Base-by-base conservation (phyloP, 1,284 basidiomycete genomes). In the Tylopilus sp. region DNA sequence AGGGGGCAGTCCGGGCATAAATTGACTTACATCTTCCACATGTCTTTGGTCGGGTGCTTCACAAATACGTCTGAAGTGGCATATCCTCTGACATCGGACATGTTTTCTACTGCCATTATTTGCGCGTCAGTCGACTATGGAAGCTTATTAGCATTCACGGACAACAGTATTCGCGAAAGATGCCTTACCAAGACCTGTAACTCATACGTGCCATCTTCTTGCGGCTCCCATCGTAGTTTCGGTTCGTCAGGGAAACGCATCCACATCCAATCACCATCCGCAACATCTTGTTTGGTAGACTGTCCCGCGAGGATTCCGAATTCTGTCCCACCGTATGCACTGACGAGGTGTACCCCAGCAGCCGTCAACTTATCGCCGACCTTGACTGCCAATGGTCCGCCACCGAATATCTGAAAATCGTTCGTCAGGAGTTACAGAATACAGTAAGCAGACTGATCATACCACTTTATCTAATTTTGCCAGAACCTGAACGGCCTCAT, bases 261-360 rank as follows among this genome's bases (percentile, higher is more conserved):
- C 77, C 77, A 81, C 41, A 67, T 58, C 81, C 81, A 82, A 32
- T 76, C 73, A 18, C 69, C 71, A n/a, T 71, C 68, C 1, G 59
- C 61, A 19, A 68, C 61, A 15, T 74, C 66, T 26, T 65, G 13
- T n/a, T 59, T 62, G 19, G 29, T 22, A 9, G 54, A 15, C 0
- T 18, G 12, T 8, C 19, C 51, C 4, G 67, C 49, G 7, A 68
- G 69, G 24, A 53, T 22, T 7, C 74, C 77, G 9, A 75, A 78
- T 51, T 76, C 77, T 3, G 77, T 77, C 19, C 66, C 76, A 4
- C 77, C 74, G 52, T 76, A 79, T 24, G 59, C 59, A 12, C 53
- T 58, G 1, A 32, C 22, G 4, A 76, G 39, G 9, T 54, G 57
- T 5, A 78, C 68, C 6, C 75, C 76, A 18, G 73, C 71, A 24